Percentiles rank a stretch among this genome's conserved stretches.
phyloP scores from a whole-genome alignment of 768 basidiomycete species.

The Cystobasidium tubakii region DNA sequence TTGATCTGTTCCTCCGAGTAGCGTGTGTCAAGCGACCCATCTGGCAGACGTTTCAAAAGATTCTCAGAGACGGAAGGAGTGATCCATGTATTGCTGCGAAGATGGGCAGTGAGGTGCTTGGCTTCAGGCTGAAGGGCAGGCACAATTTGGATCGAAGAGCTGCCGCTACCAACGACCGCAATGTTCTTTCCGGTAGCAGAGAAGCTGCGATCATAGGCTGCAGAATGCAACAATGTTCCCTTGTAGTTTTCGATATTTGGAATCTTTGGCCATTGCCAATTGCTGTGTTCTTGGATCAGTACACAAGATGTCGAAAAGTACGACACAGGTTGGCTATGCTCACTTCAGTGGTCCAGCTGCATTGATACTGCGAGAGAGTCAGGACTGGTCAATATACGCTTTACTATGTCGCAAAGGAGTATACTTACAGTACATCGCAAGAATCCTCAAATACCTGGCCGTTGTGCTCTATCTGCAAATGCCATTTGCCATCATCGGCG shows the following conservation, averaged over 20 bases:
- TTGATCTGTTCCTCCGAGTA: constrained; percentile 3
- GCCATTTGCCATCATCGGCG: constrained; percentile 59
- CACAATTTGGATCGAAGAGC: constrained; percentile 33
- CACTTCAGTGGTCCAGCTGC: constrained; percentile 52
- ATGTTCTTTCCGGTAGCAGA: constrained; percentile 45
- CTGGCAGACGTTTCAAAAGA: constrained; percentile 4
- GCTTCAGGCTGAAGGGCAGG: constrained; percentile 29
- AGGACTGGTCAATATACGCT: constrained; percentile 44
- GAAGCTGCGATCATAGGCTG: constrained; percentile 54
- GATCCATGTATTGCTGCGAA: background rate
- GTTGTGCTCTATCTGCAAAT: constrained; percentile 50
- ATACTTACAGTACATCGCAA: constrained; percentile 51
- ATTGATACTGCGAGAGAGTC: constrained; percentile 52
- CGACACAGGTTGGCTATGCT: background rate
- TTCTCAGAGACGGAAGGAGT: constrained; percentile 7
- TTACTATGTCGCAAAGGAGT: constrained; percentile 47
- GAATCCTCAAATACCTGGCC: constrained; percentile 49
- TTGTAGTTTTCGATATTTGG: constrained; percentile 57
- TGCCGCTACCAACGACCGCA: constrained; percentile 44
- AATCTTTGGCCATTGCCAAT: constrained; percentile 66
- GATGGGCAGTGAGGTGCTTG: constrained; percentile 11
- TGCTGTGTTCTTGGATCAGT: constrained; percentile 43
- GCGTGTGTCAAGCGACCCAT: background rate
- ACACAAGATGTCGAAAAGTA: background rate
- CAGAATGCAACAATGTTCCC: constrained; percentile 62